Evolutionary conservation across 169 alveolate species (phyloP), one percentile per base, ranked within the genome.

Genomic region (Theileria parva): DNA sequence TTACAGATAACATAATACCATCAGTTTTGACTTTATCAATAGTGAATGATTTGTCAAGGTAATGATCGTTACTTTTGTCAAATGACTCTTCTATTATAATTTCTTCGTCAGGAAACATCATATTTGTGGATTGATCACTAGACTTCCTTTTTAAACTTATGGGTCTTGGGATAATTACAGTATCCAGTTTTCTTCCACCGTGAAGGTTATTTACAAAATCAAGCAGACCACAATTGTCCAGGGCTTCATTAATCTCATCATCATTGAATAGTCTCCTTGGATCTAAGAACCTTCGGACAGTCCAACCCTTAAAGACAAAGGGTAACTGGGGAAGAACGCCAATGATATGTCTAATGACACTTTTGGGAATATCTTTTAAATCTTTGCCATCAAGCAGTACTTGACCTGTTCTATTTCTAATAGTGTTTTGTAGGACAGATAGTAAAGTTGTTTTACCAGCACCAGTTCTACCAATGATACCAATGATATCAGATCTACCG

Each of bases 281-380:
- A 30, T 84, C 90, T 65, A 84, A 64, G 73, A 84, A 84, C 15
- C 86, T 61, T 21, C 90, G 77, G 0, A 84, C 66, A 4, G 90
- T 84, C 90, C 90, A 84, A 5, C 90, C 90, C 44, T 70, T 69
- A 73, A 84, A 84, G 27, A 77, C 81, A 25, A 84, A 84, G 0
- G 90, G 83, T 7, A 78, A 17, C 48, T 84, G 90, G 0, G 90
- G 86, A 19, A 84, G 68, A 3, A 84, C 80, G n/a, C 90, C 90
- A 39, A 84, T 61, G 28, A 77, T 44, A 30, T 84, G 81, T 0
- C 87, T 34, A 7, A 64, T 4, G n/a, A 60, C 12, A 13, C 34
- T 60, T 9, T 21, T 12, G 9, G 9, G 15, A 48, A 9, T 48
- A 15, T 48, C 57, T 48, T 48, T 48, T 48, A 9, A 48, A 48